Percentiles rank a stretch among this genome's conserved stretches.
These are phyloP conservation scores for Tetraselmis chui DNA, from an alignment of 139 green algal genomes.

Conservation along the genomic window DNA sequence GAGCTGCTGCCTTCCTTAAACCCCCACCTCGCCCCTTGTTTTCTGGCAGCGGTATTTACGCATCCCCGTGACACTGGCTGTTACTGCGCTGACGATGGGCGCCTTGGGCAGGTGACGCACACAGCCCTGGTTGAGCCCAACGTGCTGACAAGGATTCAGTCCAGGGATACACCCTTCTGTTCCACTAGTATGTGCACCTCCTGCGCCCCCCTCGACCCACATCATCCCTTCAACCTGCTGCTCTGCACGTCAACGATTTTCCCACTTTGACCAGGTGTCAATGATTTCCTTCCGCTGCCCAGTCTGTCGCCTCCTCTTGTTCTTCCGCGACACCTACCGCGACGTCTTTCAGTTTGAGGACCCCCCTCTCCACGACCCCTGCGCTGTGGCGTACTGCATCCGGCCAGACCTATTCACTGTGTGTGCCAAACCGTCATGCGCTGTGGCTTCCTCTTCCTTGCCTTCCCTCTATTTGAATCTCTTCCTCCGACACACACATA, in stretches of 20 bases:
- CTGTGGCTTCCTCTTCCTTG: too few relatives aligned
- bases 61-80: too few relatives aligned
- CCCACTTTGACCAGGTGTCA: too few relatives aligned
- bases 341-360: conserved; percentile 74
- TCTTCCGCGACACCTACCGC: conserved; percentile 66
- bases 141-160: conserved; percentile 48
- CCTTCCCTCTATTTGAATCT: too few relatives aligned
- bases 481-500: too few relatives aligned
- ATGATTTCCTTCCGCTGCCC: too few relatives aligned
- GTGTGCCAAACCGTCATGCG: too few relatives aligned
- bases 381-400: conserved; percentile 77
- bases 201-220: neutral
- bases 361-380: conserved; percentile 90
- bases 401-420: conserved; percentile 70
- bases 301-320: conserved; percentile 20
- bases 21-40: neutral
- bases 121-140: conserved; percentile 72
- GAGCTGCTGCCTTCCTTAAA: neutral
- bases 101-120: conserved; percentile 66
- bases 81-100: neutral
- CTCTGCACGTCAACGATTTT: neutral
- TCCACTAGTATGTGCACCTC: neutral
- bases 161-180: neutral
- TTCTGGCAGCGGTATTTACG: too few relatives aligned
- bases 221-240: neutral